phyloP scores from a whole-genome alignment of 73 alveolate species.

The Urostyla sp. region DNA sequence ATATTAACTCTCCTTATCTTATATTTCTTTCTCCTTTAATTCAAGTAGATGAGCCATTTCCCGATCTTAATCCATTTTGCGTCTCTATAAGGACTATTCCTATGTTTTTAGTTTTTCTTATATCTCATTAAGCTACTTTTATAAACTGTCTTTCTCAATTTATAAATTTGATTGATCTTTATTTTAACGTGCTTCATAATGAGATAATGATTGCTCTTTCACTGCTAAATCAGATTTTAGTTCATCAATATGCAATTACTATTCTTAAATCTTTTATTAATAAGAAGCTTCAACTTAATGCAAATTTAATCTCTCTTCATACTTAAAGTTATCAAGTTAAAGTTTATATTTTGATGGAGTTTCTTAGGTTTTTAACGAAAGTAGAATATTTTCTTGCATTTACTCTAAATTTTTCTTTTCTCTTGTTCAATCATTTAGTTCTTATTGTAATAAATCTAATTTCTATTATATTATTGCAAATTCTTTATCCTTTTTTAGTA shows the following conservation, averaged over 20 bases:
- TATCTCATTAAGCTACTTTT: background rate
- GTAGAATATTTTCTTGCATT: constrained; percentile 11
- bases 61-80: background rate
- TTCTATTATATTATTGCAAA: constrained; percentile 8
- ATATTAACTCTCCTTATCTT: constrained; percentile 17
- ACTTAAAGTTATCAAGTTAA: constrained; percentile 11
- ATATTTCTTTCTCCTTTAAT: constrained; percentile 26
- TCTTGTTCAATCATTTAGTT: constrained; percentile 10
- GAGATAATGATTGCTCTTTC: constrained; percentile 5
- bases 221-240: constrained; percentile 5
- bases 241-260: constrained; percentile 11
- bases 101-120: constrained; percentile 11
- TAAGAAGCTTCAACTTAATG: background rate
- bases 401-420: constrained; percentile 20
- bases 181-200: background rate
- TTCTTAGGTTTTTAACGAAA: background rate
- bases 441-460: constrained; percentile 3
- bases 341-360: constrained; percentile 41
- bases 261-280: background rate
- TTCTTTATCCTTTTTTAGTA: constrained; percentile 8
- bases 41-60: background rate
- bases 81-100: background rate
- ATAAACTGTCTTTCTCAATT: background rate
- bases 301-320: background rate
- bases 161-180: background rate